Conservation (phyloP, 164 flowering plant species). For the Berberis thunbergii region DNA sequence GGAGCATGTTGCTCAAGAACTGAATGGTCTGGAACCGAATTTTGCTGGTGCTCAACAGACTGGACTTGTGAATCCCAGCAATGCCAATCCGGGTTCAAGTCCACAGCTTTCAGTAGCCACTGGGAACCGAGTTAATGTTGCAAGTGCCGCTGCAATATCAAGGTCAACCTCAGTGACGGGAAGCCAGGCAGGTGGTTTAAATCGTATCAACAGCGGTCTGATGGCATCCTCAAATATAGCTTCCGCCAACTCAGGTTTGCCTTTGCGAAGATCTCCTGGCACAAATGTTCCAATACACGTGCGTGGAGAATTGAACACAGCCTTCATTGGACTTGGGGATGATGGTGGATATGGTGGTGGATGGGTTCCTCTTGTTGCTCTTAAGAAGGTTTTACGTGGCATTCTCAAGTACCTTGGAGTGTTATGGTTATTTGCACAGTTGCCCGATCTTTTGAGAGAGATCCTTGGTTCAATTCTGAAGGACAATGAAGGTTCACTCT, state of each 20-base stretch:
- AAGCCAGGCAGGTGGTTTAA: constrained; percentile 43
- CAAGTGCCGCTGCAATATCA: constrained; percentile 41
- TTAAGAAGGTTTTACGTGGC: constrained; percentile 91
- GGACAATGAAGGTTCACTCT: constrained; percentile 88
- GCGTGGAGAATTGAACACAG: constrained; percentile 93
- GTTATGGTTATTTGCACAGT: constrained; percentile 95
- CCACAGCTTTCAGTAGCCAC: constrained; percentile 39
- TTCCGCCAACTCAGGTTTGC: constrained; percentile 44
- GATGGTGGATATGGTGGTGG: constrained; percentile 99
- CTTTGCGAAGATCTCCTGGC: constrained; percentile 64
- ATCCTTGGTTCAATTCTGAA: constrained; percentile 86
- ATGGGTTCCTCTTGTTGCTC: constrained; percentile 99
- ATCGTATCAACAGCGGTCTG: constrained; percentile 44
- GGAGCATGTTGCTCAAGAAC: constrained; percentile 99
- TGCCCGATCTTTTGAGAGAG: constrained; percentile 89
- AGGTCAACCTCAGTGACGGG: constrained; percentile 31
- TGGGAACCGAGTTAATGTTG: constrained; percentile 48
- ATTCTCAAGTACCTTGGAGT: constrained; percentile 98
- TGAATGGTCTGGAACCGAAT: constrained; percentile 77
- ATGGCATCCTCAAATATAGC: constrained; percentile 46
- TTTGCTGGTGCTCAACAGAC: constrained; percentile 50
- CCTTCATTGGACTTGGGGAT: constrained; percentile 98
- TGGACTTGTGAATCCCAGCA: constrained; percentile 43
- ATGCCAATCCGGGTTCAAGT: constrained; percentile 39
- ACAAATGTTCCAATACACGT: constrained; percentile 78